Conservation (phyloP, 768 basidiomycete genomes). For the Podaxis rugospora region DNA sequence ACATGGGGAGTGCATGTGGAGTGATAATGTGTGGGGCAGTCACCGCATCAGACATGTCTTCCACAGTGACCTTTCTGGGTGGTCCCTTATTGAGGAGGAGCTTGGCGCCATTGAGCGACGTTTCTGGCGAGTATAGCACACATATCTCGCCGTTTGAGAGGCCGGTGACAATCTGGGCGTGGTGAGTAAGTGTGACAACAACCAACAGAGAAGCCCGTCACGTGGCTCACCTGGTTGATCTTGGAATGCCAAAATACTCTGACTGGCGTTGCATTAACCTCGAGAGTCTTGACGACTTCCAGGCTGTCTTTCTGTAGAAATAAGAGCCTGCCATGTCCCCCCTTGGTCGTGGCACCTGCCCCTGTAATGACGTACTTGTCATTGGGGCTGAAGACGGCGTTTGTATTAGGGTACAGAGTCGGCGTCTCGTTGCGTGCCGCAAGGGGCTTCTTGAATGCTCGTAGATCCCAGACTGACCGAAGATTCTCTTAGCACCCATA, state of each 20-base stretch:
- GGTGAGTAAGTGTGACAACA: constrained; percentile 15
- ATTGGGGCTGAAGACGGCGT: constrained; percentile 93
- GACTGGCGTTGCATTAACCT: constrained; percentile 77
- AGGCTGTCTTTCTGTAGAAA: constrained; percentile 71
- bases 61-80: constrained; percentile 72
- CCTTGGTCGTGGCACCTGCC: constrained; percentile 61
- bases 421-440: constrained; percentile 57
- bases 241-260: constrained; percentile 93
- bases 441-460: constrained; percentile 87
- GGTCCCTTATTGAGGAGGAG: constrained; percentile 85
- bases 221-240: constrained; percentile 84
- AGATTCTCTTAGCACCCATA: constrained; percentile 5
- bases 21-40: constrained; percentile 87
- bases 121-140: constrained; percentile 88
- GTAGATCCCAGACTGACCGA: constrained; percentile 85
- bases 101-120: constrained; percentile 91
- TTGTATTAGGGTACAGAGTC: constrained; percentile 88
- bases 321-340: constrained; percentile 64
- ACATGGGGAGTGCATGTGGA: constrained; percentile 90
- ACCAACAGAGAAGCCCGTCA: constrained; percentile 6
- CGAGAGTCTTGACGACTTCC: constrained; percentile 62
- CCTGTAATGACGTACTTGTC: constrained; percentile 89
- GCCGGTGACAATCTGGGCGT: constrained; percentile 74
- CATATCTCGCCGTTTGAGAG: constrained; percentile 84
- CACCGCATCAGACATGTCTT: constrained; percentile 85